Evolutionary conservation across 345 rosid genomes (phyloP), one percentile per base, ranked within the genome.

Genomic region (Gynandropsis gynandra): DNA sequence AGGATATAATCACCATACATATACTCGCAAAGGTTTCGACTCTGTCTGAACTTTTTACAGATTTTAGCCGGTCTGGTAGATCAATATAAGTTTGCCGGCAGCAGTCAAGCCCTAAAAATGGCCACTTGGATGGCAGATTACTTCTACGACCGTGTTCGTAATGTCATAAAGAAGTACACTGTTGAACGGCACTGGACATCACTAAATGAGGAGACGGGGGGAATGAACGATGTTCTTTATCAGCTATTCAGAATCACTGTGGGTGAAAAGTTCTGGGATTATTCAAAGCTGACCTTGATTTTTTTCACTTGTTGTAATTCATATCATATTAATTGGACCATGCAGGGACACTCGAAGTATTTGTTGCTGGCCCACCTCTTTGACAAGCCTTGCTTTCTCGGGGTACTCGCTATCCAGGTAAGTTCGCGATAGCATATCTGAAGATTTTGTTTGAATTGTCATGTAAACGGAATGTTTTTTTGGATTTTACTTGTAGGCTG

Each of bases 331-430:
- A 46, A 21, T 33, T 52, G 54, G n/a, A 32, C n/a, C 61, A 10
- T 66, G 70, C 82, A 92, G 98, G 75, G 78, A 57, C 80, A 92
- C 63, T 68, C 88, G 17, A 87, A 82, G 73, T 92, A 92, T 68
- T 62, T 87, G 59, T 29, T 87, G 66, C 68, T 92, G 61, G 98
- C 95, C 41, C 96, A 87, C 61, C 89, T 87, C 47, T 87, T 92
- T 53, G 98, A 92, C 70, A 90, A 90, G 63, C 98, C 98, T 27
- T 90, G 98, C 73, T 90, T 90, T 66, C 85, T 90, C 9, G 98
- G 98, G 5, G 66, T 80, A 63, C 96, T 92, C 18, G 98, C 95
- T 9, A 44, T 67, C 54, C 67, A 66, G 70, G 65, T 66, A 5
- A 24, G 29, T 24, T 24, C 29, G 5, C 29, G 29, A 24, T 24